phyloP scores from a whole-genome alignment of 2,329 filamentous ascomycete genomes.

The Monosporascus sp. region DNA sequence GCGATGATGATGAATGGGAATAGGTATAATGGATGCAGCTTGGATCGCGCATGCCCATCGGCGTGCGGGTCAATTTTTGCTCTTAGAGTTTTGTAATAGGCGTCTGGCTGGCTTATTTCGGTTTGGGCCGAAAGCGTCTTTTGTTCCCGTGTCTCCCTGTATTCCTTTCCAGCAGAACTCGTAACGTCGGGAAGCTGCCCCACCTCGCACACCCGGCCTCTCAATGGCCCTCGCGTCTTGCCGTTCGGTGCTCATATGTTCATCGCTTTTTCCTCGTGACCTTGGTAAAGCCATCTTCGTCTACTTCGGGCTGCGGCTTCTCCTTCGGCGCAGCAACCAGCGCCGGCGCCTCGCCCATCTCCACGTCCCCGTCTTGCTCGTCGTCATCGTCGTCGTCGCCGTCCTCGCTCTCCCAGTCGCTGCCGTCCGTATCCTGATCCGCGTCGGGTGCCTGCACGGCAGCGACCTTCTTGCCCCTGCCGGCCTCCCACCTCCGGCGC shows the following conservation, averaged over 20 bases:
- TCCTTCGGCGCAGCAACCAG: conserved; percentile 54
- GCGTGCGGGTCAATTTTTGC: conserved; percentile 3
- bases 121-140: conserved; percentile 13
- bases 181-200: conserved; percentile 6
- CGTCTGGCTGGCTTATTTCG: conserved; percentile 13
- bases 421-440: conserved; percentile 36
- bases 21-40: conserved; percentile 8
- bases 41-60: conserved; percentile 2
- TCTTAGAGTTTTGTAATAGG: conserved; percentile 7
- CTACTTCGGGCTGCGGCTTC: conserved; percentile 64
- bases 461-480: conserved; percentile 53
- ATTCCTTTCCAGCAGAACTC: conserved; percentile 16
- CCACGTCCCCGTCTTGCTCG: conserved; percentile 51
- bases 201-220: neutral
- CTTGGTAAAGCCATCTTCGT: conserved; percentile 77
- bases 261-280: conserved; percentile 63
- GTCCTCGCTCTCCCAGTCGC: conserved; percentile 53
- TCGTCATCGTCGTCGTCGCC: conserved; percentile 53
- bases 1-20: conserved; percentile 44
- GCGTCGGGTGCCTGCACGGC: conserved; percentile 22
- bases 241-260: conserved; percentile 6
- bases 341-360: conserved; percentile 66
- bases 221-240: conserved; percentile 1
- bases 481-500: conserved; percentile 57
- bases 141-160: conserved; percentile 16